Base-by-base conservation (phyloP, 768 basidiomycete genomes). In the Xerocomellus amylosporus region DNA sequence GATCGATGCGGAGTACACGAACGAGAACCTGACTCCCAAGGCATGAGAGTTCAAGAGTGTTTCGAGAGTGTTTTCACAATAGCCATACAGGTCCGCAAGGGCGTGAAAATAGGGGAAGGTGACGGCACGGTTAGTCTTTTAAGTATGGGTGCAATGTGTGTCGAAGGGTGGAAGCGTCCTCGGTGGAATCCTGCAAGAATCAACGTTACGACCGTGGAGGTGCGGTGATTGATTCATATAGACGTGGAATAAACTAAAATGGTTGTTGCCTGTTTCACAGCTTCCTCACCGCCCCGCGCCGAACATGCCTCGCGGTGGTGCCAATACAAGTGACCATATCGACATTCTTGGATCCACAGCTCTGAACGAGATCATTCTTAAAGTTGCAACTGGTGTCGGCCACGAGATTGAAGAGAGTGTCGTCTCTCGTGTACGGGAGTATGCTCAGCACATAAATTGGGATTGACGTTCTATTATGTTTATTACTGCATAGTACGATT, bases 181-280 rank as follows among this genome's bases (percentile, higher is more conserved):
- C 77, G 86, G 50, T 98, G 93, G 92, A 98, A 98, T 70, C 96
- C 96, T 1, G 88, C 84, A 13, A 80, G 87, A n/a, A 93, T 97
- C 66, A 80, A 84, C 61, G 74, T 98, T 45, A 83, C 85, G 24
- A 96, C 94, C 15, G 84, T 94, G 52, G 93, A 95, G 82, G 89
- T 93, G 61, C 58, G 75, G 60, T 7, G 45, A 50, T 44, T 36
- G 30, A 38, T n/a, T 37, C 41, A 37, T 45, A 36, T 54, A 22
- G 40, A 45, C 36, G 15, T 13, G 33, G 8, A 12, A 45, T 38
- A 30, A 39, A 51, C 56, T 62, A 34, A 44, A 30, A 45, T 45
- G 24, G 45, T 51, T 37, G 22, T 44, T n/a, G n/a, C 30, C 39
- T 43, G 52, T 45, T 63, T 65, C 46, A 54, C 58, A 92, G 88